Base-by-base conservation (phyloP, 2,329 filamentous ascomycete species). In the Venturiaceae sp. region DNA sequence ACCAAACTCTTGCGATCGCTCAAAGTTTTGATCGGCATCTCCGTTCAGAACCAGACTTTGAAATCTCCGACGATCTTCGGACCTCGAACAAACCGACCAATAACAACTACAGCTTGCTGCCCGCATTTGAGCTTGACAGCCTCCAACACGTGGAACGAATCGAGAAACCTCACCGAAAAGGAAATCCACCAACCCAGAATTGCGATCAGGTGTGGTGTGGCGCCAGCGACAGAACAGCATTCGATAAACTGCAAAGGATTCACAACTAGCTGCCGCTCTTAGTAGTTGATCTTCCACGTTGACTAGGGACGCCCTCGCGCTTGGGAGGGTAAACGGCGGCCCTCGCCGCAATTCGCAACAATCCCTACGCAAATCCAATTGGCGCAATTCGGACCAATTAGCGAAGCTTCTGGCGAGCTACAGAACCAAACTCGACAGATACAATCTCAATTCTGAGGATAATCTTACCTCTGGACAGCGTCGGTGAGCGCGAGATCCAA, bases 221-320 rank as follows among this genome's bases (percentile, higher is more conserved):
- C 50, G 50, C 34, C 23, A 37, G 16, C 19, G 32, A 30, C 50
- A 47, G 26, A n/a, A n/a, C 50, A 21, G 14, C 50, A 23, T 34
- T 34, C 34, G 19, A 53, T 9, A 14, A 34, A 36, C 30, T 39
- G 16, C 30, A 28, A 23, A 53, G 50, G 26, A 6, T 21, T n/a
- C 13, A 36, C 50, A 36, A 19, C 33, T 52, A 57, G 55, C 55
- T 37, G 55, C 55, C 55, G 55, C 39, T 30, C 11, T 57, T 52
- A 36, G 41, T 23, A 19, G 55, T 46, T 47, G 3, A 52, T 52
- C n/a, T 16, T 33, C 23, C 44, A 28, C 52, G n/a, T 53, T 36
- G 26, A 53, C 28, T 16, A 23, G 47, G 47, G 23, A 32, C n/a
- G 13, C 6, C n/a, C 47, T 32, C 19, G 19, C 28, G 47, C 47